A percentile compares a stretch with the other conserved stretches of the same genome.
phyloP scores from a whole-genome alignment of 139 green algal species.

The Tetraselmis striata region DNA sequence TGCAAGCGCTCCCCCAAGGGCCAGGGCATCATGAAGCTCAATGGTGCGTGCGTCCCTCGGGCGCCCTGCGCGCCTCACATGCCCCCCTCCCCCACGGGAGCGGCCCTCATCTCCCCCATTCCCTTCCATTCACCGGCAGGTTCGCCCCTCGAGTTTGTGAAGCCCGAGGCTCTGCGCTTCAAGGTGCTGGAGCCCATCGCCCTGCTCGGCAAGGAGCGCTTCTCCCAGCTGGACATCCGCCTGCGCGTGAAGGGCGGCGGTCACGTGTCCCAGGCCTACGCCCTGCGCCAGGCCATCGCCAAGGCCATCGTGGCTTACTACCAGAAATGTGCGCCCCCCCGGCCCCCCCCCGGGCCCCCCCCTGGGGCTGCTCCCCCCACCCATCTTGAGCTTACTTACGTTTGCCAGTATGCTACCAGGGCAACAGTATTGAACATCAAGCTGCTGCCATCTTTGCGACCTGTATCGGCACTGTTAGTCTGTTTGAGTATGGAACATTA shows the following conservation, averaged over 20 bases:
- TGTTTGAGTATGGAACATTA: too few relatives aligned
- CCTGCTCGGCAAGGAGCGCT: constrained; percentile 86
- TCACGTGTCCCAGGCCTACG: constrained; percentile 91
- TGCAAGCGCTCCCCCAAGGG: constrained; percentile 68
- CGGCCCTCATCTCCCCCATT: not conserved
- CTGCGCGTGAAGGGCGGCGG: constrained; percentile 94
- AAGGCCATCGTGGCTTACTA: constrained; percentile 98
- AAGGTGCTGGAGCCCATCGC: constrained; percentile 96
- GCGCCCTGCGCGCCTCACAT: too few relatives aligned
- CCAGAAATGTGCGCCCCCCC: constrained; percentile 85
- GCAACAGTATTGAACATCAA: too few relatives aligned
- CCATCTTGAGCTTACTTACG: too few relatives aligned
- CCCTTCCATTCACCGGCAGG: constrained; percentile 49
- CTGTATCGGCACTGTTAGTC: too few relatives aligned
- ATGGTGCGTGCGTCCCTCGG: constrained; percentile 55
- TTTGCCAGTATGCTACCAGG: too few relatives aligned
- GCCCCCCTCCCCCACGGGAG: not conserved
- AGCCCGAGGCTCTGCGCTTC: constrained; percentile 87
- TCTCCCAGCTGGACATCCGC: constrained; percentile 92
- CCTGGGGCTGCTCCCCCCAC: too few relatives aligned
- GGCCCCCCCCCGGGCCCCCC: too few relatives aligned
- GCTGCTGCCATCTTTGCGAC: not conserved
- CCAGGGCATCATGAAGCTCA: constrained; percentile 90
- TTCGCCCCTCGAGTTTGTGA: constrained; percentile 86
- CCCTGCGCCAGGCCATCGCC: constrained; percentile 94